phyloP scores from a whole-genome alignment of 371 early-diverging fungal genomes.

The Mortierella sp. region DNA sequence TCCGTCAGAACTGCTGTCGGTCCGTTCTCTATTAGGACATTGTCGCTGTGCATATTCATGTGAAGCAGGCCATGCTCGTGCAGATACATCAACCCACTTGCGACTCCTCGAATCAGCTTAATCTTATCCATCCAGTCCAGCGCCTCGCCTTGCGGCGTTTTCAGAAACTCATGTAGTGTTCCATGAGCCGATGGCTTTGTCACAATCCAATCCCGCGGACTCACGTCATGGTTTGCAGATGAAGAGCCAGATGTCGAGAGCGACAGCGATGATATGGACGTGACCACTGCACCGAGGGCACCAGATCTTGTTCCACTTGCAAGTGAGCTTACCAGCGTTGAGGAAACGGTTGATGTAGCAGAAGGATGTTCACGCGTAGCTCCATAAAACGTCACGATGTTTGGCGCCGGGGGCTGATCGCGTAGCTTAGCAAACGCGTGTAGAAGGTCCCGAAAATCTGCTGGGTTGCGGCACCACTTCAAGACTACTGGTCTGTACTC shows the following conservation, averaged over 20 bases:
- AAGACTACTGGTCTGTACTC: slow-evolving; percentile 43
- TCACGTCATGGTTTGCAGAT: slow-evolving; percentile 1
- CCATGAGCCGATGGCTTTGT: slow-evolving; percentile 50
- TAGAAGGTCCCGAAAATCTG: slow-evolving; percentile 48
- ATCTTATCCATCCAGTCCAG: slow-evolving; percentile 52
- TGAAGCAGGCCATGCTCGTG: slow-evolving; percentile 48
- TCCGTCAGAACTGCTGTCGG: slow-evolving; percentile 43
- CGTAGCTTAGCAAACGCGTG: slow-evolving; percentile 41
- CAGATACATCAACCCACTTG: slow-evolving; percentile 35
- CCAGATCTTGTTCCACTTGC: slow-evolving; percentile 16
- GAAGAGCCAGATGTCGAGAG: slow-evolving; percentile 13
- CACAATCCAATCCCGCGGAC: slow-evolving; percentile 47
- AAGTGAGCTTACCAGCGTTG: slow-evolving; percentile 12
- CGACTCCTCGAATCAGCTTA: slow-evolving; percentile 49
- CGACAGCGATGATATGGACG: slow-evolving; percentile 27
- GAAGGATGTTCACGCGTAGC: slow-evolving; percentile 50
- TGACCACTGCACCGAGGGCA: slow-evolving; percentile 17
- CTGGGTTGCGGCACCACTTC: slow-evolving; percentile 40
- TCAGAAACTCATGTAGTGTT: slow-evolving; percentile 45
- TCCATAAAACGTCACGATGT: slow-evolving; percentile 44
- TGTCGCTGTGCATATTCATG: slow-evolving; percentile 54
- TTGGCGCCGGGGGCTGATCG: slow-evolving; percentile 33
- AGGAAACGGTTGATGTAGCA: slow-evolving; percentile 8
- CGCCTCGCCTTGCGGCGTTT: slow-evolving; percentile 46
- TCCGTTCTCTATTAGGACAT: slow-evolving; percentile 44